Evolutionary conservation across 345 rosid species (phyloP).

Genomic region (Moringa oleifera): DNA sequence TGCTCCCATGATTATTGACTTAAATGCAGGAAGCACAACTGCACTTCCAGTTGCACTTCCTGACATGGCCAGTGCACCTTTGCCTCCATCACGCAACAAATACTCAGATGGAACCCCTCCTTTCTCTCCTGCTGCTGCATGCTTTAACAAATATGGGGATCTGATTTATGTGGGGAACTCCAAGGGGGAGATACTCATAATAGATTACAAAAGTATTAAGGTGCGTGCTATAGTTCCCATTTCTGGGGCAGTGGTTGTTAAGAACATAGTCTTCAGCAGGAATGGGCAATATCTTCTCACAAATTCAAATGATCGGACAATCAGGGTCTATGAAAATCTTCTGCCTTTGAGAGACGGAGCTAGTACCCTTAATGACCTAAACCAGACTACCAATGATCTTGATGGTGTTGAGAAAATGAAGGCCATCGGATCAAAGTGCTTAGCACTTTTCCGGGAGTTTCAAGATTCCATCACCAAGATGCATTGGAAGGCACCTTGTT

Average conservation of each 20-base stretch:
- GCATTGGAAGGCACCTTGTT: constrained; percentile 99
- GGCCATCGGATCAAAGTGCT: constrained; percentile 71
- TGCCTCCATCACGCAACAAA: constrained; percentile 65
- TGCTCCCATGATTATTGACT: constrained; percentile 88
- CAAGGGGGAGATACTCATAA: constrained; percentile 87
- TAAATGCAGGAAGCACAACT: constrained; percentile 55
- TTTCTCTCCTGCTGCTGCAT: constrained; percentile 84
- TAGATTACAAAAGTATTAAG: constrained; percentile 61
- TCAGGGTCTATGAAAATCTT: constrained; percentile 91
- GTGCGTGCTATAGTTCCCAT: constrained; percentile 66
- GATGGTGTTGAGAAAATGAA: constrained; percentile 71
- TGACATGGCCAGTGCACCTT: constrained; percentile 49
- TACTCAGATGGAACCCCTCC: constrained; percentile 53
- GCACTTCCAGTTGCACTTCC: constrained; percentile 62
- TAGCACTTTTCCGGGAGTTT: constrained; percentile 81
- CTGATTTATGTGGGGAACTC: constrained; percentile 91
- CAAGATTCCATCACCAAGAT: constrained; percentile 93
- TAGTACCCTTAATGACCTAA: constrained; percentile 36
- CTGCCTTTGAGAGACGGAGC: constrained; percentile 68
- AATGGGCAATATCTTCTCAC: constrained; percentile 87
- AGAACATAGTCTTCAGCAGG: constrained; percentile 85
- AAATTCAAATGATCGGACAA: constrained; percentile 88
- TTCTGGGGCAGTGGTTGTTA: constrained; percentile 67
- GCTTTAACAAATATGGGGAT: constrained; percentile 94
- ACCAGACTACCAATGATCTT: constrained; percentile 38